Percentiles rank a stretch among this genome's conserved stretches.
phyloP scores from a whole-genome alignment of 2,329 filamentous ascomycete genomes.

The Stylonectria norvegica region DNA sequence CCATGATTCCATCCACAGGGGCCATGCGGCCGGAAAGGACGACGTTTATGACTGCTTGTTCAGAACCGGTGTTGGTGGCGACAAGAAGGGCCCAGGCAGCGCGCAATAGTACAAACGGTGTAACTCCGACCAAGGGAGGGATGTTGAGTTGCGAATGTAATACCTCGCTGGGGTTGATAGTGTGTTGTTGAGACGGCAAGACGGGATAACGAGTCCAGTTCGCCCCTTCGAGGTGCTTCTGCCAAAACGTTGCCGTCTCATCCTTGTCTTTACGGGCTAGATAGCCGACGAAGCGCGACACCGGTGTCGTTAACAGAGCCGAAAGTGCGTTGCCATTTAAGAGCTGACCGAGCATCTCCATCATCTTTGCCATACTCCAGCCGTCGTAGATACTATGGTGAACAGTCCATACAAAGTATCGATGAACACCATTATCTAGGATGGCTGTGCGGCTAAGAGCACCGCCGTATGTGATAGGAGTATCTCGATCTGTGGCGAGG shows the following conservation, averaged over 20 bases:
- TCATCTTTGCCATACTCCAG: slow-evolving; percentile 43
- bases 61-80: neutral
- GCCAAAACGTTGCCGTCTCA: neutral
- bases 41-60: slow-evolving; percentile 26
- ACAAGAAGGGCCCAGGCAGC: neutral
- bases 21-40: slow-evolving; percentile 19
- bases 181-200: neutral
- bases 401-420: slow-evolving; percentile 16
- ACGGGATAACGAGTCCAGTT: neutral
- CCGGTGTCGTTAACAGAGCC: slow-evolving; percentile 35
- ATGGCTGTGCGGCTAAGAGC: slow-evolving; percentile 3
- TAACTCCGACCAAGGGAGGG: no score
- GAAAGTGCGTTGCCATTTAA: slow-evolving; percentile 3
- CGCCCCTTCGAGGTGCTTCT: neutral
- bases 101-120: slow-evolving; percentile 1
- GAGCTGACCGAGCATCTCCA: slow-evolving; percentile 7
- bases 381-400: slow-evolving; percentile 50
- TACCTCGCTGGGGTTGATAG: neutral
- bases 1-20: slow-evolving; percentile 15
- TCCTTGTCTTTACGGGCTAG: neutral
- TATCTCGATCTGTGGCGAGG: neutral
- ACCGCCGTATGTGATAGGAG: slow-evolving; percentile 4
- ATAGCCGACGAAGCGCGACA: neutral
- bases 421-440: neutral
- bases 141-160: no score